Conservation (phyloP, 805 yeast species). For the Limtongia smithiae region DNA sequence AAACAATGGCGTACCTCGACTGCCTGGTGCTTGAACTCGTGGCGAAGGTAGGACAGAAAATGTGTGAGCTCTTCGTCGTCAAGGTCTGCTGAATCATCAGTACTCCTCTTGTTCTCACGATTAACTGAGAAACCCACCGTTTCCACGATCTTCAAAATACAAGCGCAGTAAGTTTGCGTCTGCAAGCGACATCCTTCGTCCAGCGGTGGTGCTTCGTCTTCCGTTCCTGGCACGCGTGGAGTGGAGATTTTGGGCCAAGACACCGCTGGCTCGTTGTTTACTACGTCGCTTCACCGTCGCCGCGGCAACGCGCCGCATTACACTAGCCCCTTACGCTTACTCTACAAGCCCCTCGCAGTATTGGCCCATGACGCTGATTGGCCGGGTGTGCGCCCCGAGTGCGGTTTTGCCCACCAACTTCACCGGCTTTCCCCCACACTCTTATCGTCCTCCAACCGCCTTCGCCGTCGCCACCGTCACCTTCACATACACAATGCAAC, state of each 20-base stretch:
- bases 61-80: slow-evolving; percentile 2
- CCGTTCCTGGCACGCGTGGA: not conserved
- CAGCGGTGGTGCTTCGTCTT: not conserved
- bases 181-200: slow-evolving; percentile 11
- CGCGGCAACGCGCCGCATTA: not conserved
- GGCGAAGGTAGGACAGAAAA: slow-evolving; percentile 14
- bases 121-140: not conserved
- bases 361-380: too few relatives aligned
- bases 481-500: not conserved
- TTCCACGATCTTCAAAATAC: slow-evolving; percentile 10
- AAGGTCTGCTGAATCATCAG: not conserved
- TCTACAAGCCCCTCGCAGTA: too few relatives aligned
- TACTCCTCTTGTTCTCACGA: not conserved
- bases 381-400: not conserved
- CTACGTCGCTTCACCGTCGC: too few relatives aligned
- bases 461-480: not conserved
- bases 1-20: slow-evolving; percentile 16
- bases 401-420: not conserved
- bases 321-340: too few relatives aligned
- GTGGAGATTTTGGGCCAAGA: not conserved
- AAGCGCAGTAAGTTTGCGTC: slow-evolving; percentile 7
- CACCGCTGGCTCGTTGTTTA: not conserved
- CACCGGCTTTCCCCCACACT: not conserved
- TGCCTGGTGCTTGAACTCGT: slow-evolving; percentile 24
- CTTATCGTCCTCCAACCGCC: not conserved